phyloP scores from a whole-genome alignment of 2,329 filamentous ascomycete genomes.

The Aspergillus sp. region DNA sequence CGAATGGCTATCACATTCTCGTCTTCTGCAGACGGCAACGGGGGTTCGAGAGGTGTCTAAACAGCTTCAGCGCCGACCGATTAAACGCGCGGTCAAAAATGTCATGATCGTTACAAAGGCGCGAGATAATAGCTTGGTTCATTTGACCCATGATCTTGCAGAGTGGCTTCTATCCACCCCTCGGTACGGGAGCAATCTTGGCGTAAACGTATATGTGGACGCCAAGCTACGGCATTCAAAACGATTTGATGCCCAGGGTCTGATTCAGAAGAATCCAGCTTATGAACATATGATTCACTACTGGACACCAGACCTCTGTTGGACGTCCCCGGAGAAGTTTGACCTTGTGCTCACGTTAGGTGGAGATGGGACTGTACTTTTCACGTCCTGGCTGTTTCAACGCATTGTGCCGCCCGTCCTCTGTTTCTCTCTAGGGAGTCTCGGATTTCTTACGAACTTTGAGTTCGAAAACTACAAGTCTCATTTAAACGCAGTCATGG shows the following conservation, averaged over 20 bases:
- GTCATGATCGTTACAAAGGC: slow-evolving; percentile 99
- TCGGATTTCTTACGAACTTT: slow-evolving; percentile 96
- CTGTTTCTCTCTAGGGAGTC: slow-evolving; percentile 85
- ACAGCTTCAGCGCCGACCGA: slow-evolving; percentile 86
- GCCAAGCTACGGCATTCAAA: slow-evolving; percentile 86
- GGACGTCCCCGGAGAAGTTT: slow-evolving; percentile 89
- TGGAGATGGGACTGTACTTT: slow-evolving; percentile 95
- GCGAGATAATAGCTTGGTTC: slow-evolving; percentile 87
- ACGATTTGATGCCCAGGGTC: slow-evolving; percentile 74
- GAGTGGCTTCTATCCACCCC: slow-evolving; percentile 87
- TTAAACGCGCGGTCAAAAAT: slow-evolving; percentile 86
- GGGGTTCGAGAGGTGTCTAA: slow-evolving; percentile 94
- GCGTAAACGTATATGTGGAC: slow-evolving; percentile 97
- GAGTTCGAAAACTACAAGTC: slow-evolving; percentile 88
- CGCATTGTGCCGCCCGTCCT: slow-evolving; percentile 90
- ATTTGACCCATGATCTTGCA: slow-evolving; percentile 81
- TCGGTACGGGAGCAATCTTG: slow-evolving; percentile 83
- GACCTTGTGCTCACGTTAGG: slow-evolving; percentile 91
- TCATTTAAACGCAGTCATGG: slow-evolving; percentile 87
- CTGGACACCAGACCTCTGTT: slow-evolving; percentile 96
- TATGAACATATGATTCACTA: slow-evolving; percentile 86
- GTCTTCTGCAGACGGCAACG: slow-evolving; percentile 91
- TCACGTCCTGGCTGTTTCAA: slow-evolving; percentile 96
- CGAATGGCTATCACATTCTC: slow-evolving; percentile 88
- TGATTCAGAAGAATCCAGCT: slow-evolving; percentile 71